phyloP scores from a whole-genome alignment of 495 filamentous ascomycete genomes.

The Tricharina praecox region DNA sequence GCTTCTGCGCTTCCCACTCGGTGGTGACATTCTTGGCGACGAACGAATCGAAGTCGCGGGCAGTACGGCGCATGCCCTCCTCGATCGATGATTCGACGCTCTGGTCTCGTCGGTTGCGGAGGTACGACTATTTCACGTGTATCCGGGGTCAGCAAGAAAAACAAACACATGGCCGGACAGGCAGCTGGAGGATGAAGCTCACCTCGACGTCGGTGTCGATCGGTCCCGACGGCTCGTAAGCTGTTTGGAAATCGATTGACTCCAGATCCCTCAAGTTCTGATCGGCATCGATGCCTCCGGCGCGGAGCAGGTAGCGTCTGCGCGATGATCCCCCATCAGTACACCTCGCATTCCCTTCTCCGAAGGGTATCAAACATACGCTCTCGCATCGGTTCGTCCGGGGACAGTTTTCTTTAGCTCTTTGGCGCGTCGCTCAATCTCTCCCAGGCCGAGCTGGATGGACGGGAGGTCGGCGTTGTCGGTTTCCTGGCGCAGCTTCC shows the following conservation, averaged over 20 bases:
- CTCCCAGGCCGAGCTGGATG: slow-evolving; percentile 26
- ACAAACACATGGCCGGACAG: neutral
- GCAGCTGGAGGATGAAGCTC: slow-evolving; percentile 2
- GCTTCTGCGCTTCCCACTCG: slow-evolving; percentile 88
- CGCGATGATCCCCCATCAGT: neutral
- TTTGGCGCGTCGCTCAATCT: slow-evolving; percentile 25
- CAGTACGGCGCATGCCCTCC: slow-evolving; percentile 69
- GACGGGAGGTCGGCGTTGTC: slow-evolving; percentile 24
- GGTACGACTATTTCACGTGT: slow-evolving; percentile 47
- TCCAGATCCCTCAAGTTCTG: slow-evolving; percentile 26
- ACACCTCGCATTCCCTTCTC: too few species aligned
- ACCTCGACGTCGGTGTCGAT: slow-evolving; percentile 28
- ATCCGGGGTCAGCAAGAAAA: neutral
- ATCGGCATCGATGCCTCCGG: slow-evolving; percentile 25
- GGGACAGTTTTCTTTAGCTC: slow-evolving; percentile 21
- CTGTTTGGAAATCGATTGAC: slow-evolving; percentile 23
- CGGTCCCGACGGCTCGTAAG: slow-evolving; percentile 22
- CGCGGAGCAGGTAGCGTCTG: slow-evolving; percentile 21
- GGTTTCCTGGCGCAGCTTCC: slow-evolving; percentile 26
- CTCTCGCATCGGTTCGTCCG: slow-evolving; percentile 21
- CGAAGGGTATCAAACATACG: too few species aligned
- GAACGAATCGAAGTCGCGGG: slow-evolving; percentile 78
- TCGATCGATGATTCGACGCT: slow-evolving; percentile 80
- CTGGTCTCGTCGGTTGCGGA: slow-evolving; percentile 70
- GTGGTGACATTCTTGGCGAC: slow-evolving; percentile 85